Percentiles rank a stretch among this genome's conserved stretches.
Conservation (phyloP, 768 basidiomycete genomes). For the Termitomyces bulborhizus region DNA sequence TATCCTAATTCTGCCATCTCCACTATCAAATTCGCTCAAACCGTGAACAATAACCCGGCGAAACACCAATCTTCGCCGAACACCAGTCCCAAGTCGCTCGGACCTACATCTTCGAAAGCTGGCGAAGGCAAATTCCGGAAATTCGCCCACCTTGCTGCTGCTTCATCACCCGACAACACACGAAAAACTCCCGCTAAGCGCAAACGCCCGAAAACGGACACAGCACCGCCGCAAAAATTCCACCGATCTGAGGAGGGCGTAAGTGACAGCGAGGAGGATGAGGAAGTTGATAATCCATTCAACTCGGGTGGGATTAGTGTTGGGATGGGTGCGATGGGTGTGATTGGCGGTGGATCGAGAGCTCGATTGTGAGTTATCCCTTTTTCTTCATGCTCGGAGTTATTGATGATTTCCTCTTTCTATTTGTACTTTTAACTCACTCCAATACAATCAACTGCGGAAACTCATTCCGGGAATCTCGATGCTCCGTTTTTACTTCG, state of each 20-base stretch:
- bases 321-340: conserved; percentile 40
- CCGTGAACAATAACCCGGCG: neutral
- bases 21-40: neutral
- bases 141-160: neutral
- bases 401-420: conserved; percentile 11
- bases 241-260: conserved; percentile 18
- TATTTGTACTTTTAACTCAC: conserved; percentile 4
- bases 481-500: neutral
- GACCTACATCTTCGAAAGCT: conserved; percentile 1
- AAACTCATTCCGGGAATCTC: neutral
- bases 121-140: neutral
- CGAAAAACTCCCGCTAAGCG: conserved; percentile 15
- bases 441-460: neutral
- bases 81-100: neutral
- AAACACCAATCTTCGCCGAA: neutral
- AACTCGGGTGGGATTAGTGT: conserved; percentile 36
- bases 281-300: conserved; percentile 21
- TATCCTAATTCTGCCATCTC: conserved; percentile 8
- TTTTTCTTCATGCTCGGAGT: conserved; percentile 4
- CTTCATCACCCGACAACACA: conserved; percentile 3
- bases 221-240: conserved; percentile 6
- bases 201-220: conserved; percentile 18
- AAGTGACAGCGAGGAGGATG: conserved; percentile 36
- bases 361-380: conserved; percentile 31
- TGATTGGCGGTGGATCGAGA: conserved; percentile 24